Conservation (phyloP, 495 filamentous ascomycete genomes). For the Tuber aestivum region DNA sequence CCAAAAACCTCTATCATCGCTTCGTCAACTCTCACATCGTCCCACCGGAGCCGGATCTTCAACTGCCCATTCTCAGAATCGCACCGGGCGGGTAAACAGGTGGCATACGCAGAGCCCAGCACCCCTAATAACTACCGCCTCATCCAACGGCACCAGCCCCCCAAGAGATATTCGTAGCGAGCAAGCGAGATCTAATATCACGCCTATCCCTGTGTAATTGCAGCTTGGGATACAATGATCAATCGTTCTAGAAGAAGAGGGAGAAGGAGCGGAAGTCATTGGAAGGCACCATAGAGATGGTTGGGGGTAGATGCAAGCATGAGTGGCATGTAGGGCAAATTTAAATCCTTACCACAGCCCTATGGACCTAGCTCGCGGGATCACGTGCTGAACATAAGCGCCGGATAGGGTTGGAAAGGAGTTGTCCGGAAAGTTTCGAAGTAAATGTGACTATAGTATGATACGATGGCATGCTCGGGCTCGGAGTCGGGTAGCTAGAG, state of each 20-base stretch:
- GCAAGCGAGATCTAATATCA: background rate
- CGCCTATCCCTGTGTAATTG: background rate
- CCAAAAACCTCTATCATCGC: conserved; percentile 20
- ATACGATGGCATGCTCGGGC: background rate
- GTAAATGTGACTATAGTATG: background rate
- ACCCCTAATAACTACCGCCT: conserved; percentile 22
- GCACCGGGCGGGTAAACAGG: background rate
- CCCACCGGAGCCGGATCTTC: conserved; percentile 23
- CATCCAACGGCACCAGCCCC: background rate
- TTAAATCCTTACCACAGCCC: background rate
- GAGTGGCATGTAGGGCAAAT: background rate
- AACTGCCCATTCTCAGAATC: conserved; percentile 8
- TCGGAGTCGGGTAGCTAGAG: background rate
- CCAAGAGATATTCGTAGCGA: background rate
- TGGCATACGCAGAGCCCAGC: conserved; percentile 22
- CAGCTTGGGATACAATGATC: background rate
- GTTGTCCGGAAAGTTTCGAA: background rate
- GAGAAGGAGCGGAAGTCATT: background rate
- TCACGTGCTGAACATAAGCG: background rate
- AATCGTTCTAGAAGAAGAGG: background rate
- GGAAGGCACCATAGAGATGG: background rate
- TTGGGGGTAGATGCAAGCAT: background rate
- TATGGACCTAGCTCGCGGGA: background rate
- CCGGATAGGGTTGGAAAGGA: background rate
- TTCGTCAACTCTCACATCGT: background rate